A percentile compares a stretch with the other conserved stretches of the same genome.
phyloP scores from a whole-genome alignment of 1,284 basidiomycete species.

The Lignosus rhinocerotis region DNA sequence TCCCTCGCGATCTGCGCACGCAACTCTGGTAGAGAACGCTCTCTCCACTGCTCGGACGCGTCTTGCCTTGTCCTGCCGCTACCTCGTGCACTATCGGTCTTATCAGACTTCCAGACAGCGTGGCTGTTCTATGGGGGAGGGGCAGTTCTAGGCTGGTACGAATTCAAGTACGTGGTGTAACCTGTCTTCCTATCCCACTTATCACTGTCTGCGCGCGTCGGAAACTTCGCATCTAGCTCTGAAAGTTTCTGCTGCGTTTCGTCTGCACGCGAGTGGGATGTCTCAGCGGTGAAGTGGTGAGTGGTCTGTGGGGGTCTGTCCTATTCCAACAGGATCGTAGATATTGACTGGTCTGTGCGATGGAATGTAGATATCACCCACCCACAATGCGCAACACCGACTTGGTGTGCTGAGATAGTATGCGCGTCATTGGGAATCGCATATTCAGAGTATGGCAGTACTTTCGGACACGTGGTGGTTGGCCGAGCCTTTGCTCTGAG shows the following conservation, averaged over 20 bases:
- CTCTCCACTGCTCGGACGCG: not conserved
- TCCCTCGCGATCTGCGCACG: conserved; percentile 1
- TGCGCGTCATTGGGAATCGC: not conserved
- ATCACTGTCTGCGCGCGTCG: not conserved
- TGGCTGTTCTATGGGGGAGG: conserved; percentile 2
- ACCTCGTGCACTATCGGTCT: not conserved
- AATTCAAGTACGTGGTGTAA: not conserved
- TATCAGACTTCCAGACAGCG: conserved; percentile 1
- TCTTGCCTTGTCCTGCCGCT: not conserved
- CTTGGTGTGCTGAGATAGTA: not conserved
- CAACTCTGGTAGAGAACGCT: not conserved
- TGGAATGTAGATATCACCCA: not conserved
- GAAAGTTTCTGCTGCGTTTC: not conserved
- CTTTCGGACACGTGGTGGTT: not conserved
- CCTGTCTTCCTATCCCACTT: not conserved
- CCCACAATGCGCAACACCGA: not conserved
- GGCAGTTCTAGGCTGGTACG: not conserved
- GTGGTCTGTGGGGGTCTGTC: not conserved
- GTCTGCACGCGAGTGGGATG: not conserved
- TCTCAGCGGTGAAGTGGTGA: not conserved
- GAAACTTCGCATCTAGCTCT: not conserved
- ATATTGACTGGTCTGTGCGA: not conserved
- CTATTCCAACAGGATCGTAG: not conserved
- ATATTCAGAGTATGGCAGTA: not conserved
- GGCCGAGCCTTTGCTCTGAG: not conserved